Percentiles rank a stretch among this genome's conserved stretches.
Evolutionary conservation across 2,329 filamentous ascomycete species (phyloP).

Genomic region (Neoscytalidium dimidiatum): DNA sequence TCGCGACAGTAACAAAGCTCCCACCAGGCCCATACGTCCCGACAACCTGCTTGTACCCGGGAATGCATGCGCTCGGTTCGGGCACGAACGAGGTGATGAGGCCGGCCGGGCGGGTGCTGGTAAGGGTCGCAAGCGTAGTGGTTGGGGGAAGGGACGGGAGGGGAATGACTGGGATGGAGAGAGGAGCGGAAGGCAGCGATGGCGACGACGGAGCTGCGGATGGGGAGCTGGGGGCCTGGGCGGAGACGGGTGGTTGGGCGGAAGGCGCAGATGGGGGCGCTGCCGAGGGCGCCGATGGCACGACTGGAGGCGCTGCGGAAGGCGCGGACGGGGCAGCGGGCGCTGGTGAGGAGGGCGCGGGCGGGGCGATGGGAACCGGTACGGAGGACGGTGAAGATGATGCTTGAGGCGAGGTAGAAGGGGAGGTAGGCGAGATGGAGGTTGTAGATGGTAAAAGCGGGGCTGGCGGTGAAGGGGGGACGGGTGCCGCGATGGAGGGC

Average conservation of each 20-base stretch:
- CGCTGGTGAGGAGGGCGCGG: too few relatives aligned
- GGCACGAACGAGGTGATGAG: not conserved
- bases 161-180: too few relatives aligned
- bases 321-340: too few relatives aligned
- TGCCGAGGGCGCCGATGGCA: too few relatives aligned
- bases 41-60: slow-evolving; percentile 2
- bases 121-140: not conserved
- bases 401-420: too few relatives aligned
- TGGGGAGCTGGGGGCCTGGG: too few relatives aligned
- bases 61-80: not conserved
- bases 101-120: not conserved
- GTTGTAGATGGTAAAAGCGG: not conserved
- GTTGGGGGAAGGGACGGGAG: not conserved
- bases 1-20: not conserved
- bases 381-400: too few relatives aligned
- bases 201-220: too few relatives aligned
- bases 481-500: not conserved
- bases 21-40: not conserved
- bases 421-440: not conserved
- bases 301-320: too few relatives aligned
- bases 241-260: too few relatives aligned
- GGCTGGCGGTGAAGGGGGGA: not conserved
- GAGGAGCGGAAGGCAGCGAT: not conserved
- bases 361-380: too few relatives aligned
- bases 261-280: too few relatives aligned